Conservation (phyloP, 768 basidiomycete genomes). For the Termitomyces sp. region DNA sequence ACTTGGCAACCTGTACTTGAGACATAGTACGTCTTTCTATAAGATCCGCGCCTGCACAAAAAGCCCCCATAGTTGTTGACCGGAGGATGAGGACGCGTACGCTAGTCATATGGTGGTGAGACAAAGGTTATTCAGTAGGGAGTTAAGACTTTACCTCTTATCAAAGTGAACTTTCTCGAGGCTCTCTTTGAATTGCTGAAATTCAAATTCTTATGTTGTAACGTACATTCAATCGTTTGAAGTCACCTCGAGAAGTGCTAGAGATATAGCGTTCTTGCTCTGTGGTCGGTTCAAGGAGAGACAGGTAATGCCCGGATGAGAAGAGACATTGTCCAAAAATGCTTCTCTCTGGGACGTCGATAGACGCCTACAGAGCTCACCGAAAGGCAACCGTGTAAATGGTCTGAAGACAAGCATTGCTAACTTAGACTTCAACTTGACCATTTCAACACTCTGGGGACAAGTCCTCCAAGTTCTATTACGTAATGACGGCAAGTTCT, state of each 20-base stretch:
- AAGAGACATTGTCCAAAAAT: slow-evolving; percentile 45
- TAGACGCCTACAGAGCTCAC: slow-evolving; percentile 7
- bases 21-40: slow-evolving; percentile 82
- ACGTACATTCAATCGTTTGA: not conserved
- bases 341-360: slow-evolving; percentile 23
- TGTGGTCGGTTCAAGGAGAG: slow-evolving; percentile 79
- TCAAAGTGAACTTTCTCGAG: slow-evolving; percentile 63
- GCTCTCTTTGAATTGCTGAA: slow-evolving; percentile 66
- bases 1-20: slow-evolving; percentile 63
- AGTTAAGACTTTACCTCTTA: slow-evolving; percentile 38
- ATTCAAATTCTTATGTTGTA: not conserved
- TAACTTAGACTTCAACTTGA: not conserved
- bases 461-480: too few species aligned
- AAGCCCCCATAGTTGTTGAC: slow-evolving; percentile 70
- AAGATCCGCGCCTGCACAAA: slow-evolving; percentile 92
- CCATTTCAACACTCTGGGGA: too few species aligned
- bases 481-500: not conserved
- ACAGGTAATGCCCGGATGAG: slow-evolving; percentile 61
- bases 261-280: slow-evolving; percentile 84
- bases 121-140: not conserved
- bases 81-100: slow-evolving; percentile 79
- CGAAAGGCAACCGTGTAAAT: not conserved
- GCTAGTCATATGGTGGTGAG: slow-evolving; percentile 26
- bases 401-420: slow-evolving; percentile 1
- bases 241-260: slow-evolving; percentile 58